phyloP scores from a whole-genome alignment of 768 basidiomycete species.

The Termitomyces sp. region DNA sequence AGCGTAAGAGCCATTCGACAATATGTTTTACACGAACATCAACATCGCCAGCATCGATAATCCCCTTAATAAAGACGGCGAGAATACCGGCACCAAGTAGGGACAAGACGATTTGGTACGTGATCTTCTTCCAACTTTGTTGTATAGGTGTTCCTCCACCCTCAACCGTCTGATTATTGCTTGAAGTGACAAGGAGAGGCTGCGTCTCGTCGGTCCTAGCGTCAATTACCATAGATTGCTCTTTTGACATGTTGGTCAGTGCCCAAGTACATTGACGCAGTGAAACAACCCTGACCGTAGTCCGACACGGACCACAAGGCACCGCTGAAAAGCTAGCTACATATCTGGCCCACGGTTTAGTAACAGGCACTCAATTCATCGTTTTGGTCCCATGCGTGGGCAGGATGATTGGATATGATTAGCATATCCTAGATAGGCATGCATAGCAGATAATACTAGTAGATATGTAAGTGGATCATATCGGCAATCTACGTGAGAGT shows the following conservation, averaged over 20 bases:
- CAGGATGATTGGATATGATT: neutral
- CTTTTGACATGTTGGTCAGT: neutral
- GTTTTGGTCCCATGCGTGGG: neutral
- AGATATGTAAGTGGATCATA: neutral
- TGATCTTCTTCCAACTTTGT: conserved; percentile 20
- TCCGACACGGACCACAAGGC: neutral
- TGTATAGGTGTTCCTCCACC: neutral
- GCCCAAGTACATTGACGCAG: neutral
- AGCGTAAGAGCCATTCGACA: neutral
- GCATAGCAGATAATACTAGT: neutral
- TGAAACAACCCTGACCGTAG: neutral
- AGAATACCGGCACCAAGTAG: conserved; percentile 34
- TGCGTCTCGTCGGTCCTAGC: neutral
- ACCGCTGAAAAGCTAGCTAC: neutral
- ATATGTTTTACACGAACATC: conserved; percentile 40
- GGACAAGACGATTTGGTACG: conserved; percentile 28
- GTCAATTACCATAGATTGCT: neutral
- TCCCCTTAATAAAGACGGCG: conserved; percentile 60
- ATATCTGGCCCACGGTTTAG: neutral
- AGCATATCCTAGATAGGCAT: neutral
- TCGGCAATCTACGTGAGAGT: neutral
- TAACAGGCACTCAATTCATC: neutral
- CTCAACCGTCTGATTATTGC: neutral
- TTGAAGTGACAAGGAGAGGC: neutral
- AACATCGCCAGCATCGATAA: conserved; percentile 63